Base-by-base conservation (phyloP, 2,329 filamentous ascomycete genomes). In the Hymenoscyphus linearis region DNA sequence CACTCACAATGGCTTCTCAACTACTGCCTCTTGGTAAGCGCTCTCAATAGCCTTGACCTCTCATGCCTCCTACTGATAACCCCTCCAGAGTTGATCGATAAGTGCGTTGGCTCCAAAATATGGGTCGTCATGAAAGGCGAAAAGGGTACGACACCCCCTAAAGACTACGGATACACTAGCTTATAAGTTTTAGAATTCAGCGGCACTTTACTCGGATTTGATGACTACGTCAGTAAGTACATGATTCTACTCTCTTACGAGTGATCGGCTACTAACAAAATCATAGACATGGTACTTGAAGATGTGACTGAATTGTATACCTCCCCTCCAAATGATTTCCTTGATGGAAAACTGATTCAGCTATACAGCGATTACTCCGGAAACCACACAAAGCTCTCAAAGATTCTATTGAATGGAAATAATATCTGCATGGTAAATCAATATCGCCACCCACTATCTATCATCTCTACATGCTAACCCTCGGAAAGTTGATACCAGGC, bases 61-160 rank as follows among this genome's bases (percentile, higher is more conserved):
- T 57, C 52, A 25, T 25, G 73, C 22, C 44, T 31, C 31, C 6
- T 62, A 74, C 68, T 59, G 14, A 52, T 31, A 10, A 44, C 22
- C 52, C 13, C 61, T 35, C 53, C 72, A 96, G 95, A 99, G 78
- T 86, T 99, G 74, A 98, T 99, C 76, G 95, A 99, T 81, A 97
- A 97, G 78, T 99, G 95, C 75, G 93, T 99, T 67, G 95, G 95
- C 64, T 98, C 93, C 59, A 89, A 89, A 71, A 98, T 99, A 76
- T 97, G 93, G 93, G 93, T 99, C 66, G 86, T 99, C 71, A 99
- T 99, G 95, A 99, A 99, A 79, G 91, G 93, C 68, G 95, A 98
- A 74, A 98, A 97, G 81, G 95, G 95, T 96, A 78, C 37, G 18
- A 22, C 25, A 25, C 6, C 10, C 7, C n/a, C 44, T 9, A 7